Conservation (phyloP, 2,329 filamentous ascomycete genomes). For the Colletotrichum tropicicola region DNA sequence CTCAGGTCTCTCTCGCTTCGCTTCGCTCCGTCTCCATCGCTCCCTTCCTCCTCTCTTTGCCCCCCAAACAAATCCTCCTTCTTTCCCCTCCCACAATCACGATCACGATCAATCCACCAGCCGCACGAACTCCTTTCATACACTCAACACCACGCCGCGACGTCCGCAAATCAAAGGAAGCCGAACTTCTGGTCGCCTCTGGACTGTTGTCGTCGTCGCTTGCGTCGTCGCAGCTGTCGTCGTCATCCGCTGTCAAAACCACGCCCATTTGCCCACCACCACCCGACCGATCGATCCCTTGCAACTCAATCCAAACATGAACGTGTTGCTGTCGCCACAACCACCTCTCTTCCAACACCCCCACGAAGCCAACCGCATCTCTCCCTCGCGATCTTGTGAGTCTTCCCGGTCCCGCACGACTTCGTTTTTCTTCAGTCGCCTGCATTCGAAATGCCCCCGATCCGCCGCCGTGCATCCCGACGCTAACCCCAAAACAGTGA, state of each 20-base stretch:
- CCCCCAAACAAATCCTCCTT: constrained; percentile 21
- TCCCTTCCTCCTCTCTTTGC: constrained; percentile 11
- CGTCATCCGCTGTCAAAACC: constrained; percentile 23
- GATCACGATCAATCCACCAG: background rate
- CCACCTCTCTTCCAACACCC: constrained; percentile 67
- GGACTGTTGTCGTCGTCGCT: constrained; percentile 20
- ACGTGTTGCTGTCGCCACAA: constrained; percentile 69
- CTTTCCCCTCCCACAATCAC: constrained; percentile 30
- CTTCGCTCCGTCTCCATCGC: constrained; percentile 21
- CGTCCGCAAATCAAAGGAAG: background rate
- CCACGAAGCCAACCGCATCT: constrained; percentile 63
- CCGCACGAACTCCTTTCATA: background rate
- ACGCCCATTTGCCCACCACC: background rate
- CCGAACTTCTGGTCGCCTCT: constrained; percentile 21
- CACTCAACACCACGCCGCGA: background rate
- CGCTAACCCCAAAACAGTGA: constrained; percentile 28
- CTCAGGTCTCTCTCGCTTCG: constrained; percentile 6
- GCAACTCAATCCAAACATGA: constrained; percentile 55
- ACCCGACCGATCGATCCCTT: background rate
- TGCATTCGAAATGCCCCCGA: background rate
- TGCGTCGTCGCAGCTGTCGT: constrained; percentile 25
- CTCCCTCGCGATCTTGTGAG: constrained; percentile 65
- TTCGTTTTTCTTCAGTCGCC: background rate
- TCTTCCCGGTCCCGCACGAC: constrained; percentile 36
- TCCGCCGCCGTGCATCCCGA: constrained; percentile 19